phyloP scores from a whole-genome alignment of 169 alveolate genomes.

The Perkinsus olseni region DNA sequence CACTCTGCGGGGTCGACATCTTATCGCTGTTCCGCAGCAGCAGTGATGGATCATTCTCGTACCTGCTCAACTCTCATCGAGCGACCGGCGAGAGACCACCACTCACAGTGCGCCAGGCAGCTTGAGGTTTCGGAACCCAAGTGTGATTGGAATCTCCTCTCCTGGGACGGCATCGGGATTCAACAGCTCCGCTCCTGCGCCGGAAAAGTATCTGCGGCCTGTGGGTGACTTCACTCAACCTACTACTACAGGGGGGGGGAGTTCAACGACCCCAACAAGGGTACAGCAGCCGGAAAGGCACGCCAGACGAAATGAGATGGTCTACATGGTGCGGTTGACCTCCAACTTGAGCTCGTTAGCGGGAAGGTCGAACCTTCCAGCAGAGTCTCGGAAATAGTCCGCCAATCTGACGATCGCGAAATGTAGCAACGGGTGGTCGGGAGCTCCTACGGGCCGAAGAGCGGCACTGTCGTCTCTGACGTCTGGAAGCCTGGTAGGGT shows the following conservation, averaged over 20 bases:
- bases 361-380: neutral
- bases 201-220: neutral
- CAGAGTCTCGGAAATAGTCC: neutral
- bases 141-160: neutral
- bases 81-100: neutral
- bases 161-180: neutral
- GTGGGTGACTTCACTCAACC: neutral
- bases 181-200: neutral
- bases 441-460: neutral
- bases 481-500: neutral
- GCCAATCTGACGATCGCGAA: neutral
- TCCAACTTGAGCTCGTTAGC: neutral
- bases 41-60: constrained; percentile 10
- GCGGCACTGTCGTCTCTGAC: neutral
- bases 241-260: too few species aligned
- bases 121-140: neutral
- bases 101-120: neutral
- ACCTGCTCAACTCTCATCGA: neutral
- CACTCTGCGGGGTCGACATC: constrained; percentile 1
- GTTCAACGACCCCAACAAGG: too few species aligned
- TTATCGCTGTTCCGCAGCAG: constrained; percentile 11
- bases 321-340: neutral
- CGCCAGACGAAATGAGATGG: too few species aligned
- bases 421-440: neutral
- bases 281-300: too few species aligned